Percentiles rank a stretch among this genome's conserved stretches.
phyloP scores from a whole-genome alignment of 2,329 filamentous ascomycete genomes.

The Penicillium sclerotiorum region DNA sequence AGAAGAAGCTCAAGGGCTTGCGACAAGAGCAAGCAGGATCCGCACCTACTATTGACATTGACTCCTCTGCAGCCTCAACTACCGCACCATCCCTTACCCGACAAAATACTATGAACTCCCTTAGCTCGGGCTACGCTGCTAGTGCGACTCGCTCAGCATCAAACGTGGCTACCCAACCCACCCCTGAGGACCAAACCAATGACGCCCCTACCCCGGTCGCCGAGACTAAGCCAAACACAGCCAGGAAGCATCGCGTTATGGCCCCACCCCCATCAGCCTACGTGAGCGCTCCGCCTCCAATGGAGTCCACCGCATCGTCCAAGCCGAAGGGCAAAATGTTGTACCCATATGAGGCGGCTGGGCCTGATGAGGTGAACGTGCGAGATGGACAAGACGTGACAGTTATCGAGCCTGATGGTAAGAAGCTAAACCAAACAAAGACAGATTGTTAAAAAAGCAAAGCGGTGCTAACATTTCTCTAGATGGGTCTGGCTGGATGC shows the following conservation, averaged over 20 bases:
- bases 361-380: slow-evolving; percentile 79
- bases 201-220: slow-evolving; percentile 41
- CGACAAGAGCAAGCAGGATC: slow-evolving; percentile 77
- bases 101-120: slow-evolving; percentile 85
- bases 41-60: slow-evolving; percentile 40
- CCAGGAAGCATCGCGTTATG: slow-evolving; percentile 70
- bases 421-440: slow-evolving; percentile 40
- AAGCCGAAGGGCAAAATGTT: slow-evolving; percentile 84
- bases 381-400: slow-evolving; percentile 76
- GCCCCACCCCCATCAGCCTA: slow-evolving; percentile 87
- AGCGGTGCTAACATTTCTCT: not conserved
- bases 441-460: not conserved
- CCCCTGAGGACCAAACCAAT: slow-evolving; percentile 53
- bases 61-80: slow-evolving; percentile 44
- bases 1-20: slow-evolving; percentile 87
- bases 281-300: slow-evolving; percentile 64
- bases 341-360: slow-evolving; percentile 79
- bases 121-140: slow-evolving; percentile 84
- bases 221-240: slow-evolving; percentile 30
- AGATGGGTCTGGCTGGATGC: slow-evolving; percentile 94
- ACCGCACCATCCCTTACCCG: slow-evolving; percentile 71
- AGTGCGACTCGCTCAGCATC: slow-evolving; percentile 77
- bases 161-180: slow-evolving; percentile 56
- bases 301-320: slow-evolving; percentile 43
- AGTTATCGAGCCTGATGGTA: slow-evolving; percentile 86